Evolutionary conservation across 2,329 filamentous ascomycete genomes (phyloP).

Genomic region (Pleomassaria siparia): DNA sequence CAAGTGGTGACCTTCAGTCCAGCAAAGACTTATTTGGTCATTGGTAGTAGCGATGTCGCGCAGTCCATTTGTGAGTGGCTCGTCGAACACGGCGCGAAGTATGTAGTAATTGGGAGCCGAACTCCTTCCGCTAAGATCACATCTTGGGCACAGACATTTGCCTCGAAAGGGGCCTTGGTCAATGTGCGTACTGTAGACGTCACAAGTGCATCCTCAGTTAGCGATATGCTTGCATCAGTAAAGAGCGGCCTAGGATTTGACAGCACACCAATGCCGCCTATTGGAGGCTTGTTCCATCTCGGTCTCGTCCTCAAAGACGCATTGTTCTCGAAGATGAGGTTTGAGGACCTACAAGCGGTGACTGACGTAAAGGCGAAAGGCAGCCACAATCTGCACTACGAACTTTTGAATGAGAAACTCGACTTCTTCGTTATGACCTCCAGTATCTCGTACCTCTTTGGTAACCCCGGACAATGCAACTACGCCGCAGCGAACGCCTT

Average conservation of each 20-base stretch:
- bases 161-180: slow-evolving; percentile 9
- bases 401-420: slow-evolving; percentile 11
- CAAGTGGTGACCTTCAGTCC: slow-evolving; percentile 1
- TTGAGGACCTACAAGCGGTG: slow-evolving; percentile 5
- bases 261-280: slow-evolving; percentile 13
- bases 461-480: slow-evolving; percentile 18
- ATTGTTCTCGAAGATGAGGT: slow-evolving; percentile 12
- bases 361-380: slow-evolving; percentile 14
- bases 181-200: slow-evolving; percentile 10
- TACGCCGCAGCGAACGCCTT: slow-evolving; percentile 33
- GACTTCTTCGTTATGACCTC: slow-evolving; percentile 25
- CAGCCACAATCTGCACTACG: slow-evolving; percentile 11
- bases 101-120: slow-evolving; percentile 42
- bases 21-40: slow-evolving; percentile 17
- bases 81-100: slow-evolving; percentile 18
- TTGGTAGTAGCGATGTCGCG: slow-evolving; percentile 20
- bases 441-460: slow-evolving; percentile 12
- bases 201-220: slow-evolving; percentile 12
- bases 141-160: background rate
- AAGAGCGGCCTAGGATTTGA: background rate
- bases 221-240: background rate
- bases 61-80: slow-evolving; percentile 18
- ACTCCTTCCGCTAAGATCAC: slow-evolving; percentile 30
- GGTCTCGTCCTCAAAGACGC: slow-evolving; percentile 18
- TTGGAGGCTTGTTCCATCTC: slow-evolving; percentile 15